Evolutionary conservation across 371 early-diverging fungal genomes (phyloP), one percentile per base, ranked within the genome.

Genomic region (Apophysomyces sp.): DNA sequence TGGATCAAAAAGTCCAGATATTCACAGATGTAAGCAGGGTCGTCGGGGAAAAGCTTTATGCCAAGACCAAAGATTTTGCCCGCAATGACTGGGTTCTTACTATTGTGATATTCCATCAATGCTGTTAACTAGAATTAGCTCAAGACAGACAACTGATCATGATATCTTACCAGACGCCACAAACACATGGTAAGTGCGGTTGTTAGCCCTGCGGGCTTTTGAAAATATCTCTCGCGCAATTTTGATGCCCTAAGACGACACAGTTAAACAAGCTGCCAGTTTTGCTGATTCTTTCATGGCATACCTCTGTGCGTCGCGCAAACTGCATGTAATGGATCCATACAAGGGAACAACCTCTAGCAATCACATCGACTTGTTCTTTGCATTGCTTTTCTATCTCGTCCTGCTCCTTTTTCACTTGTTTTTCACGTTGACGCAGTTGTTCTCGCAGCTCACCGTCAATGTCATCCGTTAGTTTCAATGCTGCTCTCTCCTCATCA

Each of bases 1-100:
- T 87, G 80, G 32, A 96, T 91, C 55, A 98, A 78, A 61, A 89
- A 95, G 58, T 92, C 90, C 62, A 98, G 74, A 63, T 98, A 96
- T 49, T 92, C 81, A 32, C 81, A 72, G 9, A 91, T 86, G 64
- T 87, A 93, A n/a, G 82, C 87, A 1, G 89, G 77, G 58, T 90
- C 86, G 49, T 88, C 88, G 3, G 83, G 78, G 77, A 92, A 94
- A 2, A 76, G 62, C 72, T 94, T 96, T 61, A 92, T 77, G 12
- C 95, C 96, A 16, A 92, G 70, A 67, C 94, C 94, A 73, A 98
- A 96, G n/a, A 98, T 88, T 62, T 90, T 91, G 52, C 92, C 94
- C 0, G 97, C 95, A 58, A 97, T 85, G 4, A 65, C 77, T 0
- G 89, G 74, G 61, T 94, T 93, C 73, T 95, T 94, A 63, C 88